phyloP scores from a whole-genome alignment of 192 early-diverging fungal species.

The Paraglomus occultum region DNA sequence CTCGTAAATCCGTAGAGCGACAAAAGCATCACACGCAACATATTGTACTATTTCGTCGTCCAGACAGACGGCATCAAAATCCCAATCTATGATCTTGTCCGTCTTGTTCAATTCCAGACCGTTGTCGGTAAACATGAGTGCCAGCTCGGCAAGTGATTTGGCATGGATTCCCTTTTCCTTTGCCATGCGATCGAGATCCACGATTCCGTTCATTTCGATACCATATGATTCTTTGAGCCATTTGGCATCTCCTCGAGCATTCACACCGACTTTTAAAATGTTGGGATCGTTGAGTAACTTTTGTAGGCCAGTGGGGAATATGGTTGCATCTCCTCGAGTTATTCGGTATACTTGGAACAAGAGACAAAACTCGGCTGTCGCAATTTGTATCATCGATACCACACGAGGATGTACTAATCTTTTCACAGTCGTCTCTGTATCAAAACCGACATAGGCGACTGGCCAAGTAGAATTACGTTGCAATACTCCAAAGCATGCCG shows the following conservation, averaged over 20 bases:
- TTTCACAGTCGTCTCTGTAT: slow-evolving; percentile 41
- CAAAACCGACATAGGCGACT: slow-evolving; percentile 39
- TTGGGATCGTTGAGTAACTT: slow-evolving; percentile 34
- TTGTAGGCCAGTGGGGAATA: slow-evolving; percentile 37
- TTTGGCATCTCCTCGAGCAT: slow-evolving; percentile 30
- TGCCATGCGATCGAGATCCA: slow-evolving; percentile 38
- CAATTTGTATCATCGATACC: slow-evolving; percentile 43
- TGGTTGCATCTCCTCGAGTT: background rate
- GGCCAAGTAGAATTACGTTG: background rate
- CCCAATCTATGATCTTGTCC: slow-evolving; percentile 36
- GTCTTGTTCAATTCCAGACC: slow-evolving; percentile 42
- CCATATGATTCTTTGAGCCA: slow-evolving; percentile 28
- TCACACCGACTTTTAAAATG: slow-evolving; percentile 38
- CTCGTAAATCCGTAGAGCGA: slow-evolving; percentile 37
- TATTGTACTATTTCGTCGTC: slow-evolving; percentile 35
- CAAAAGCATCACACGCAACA: slow-evolving; percentile 43
- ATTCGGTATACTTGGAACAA: slow-evolving; percentile 44
- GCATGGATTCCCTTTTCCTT: slow-evolving; percentile 22
- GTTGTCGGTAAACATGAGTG: slow-evolving; percentile 37
- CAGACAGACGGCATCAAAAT: slow-evolving; percentile 32
- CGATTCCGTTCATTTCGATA: slow-evolving; percentile 30
- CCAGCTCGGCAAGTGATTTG: slow-evolving; percentile 35
- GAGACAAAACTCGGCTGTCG: slow-evolving; percentile 40
- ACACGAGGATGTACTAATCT: background rate
- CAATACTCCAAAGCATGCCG: slow-evolving; percentile 14